A percentile compares a stretch with the other conserved stretches of the same genome.
Conservation (phyloP, 1,284 basidiomycete species). For the Stygiomarasmius scandens region DNA sequence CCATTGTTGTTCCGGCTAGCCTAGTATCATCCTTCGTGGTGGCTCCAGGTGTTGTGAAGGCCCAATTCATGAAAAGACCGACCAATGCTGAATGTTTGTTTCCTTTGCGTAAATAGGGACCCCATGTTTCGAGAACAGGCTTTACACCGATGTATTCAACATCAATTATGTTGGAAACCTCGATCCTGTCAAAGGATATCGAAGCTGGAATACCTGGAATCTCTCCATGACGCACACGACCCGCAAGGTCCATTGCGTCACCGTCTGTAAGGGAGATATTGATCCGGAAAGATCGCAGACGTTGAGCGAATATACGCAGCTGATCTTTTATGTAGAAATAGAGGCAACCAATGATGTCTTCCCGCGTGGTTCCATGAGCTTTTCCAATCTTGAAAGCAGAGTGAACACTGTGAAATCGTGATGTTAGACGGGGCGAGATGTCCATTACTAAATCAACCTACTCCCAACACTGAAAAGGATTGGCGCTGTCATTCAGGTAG, state of each 20-base stretch:
- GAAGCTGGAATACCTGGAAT: slow-evolving; percentile 23
- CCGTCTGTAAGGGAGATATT: slow-evolving; percentile 30
- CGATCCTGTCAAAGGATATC: slow-evolving; percentile 42
- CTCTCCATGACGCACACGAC: slow-evolving; percentile 17
- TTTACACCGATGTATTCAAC: slow-evolving; percentile 41
- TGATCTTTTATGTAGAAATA: slow-evolving; percentile 45
- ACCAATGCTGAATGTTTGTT: slow-evolving; percentile 33
- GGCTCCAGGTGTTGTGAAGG: neutral
- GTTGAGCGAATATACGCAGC: slow-evolving; percentile 34
- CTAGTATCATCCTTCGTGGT: neutral
- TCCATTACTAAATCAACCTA: slow-evolving; percentile 34
- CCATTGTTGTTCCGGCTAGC: neutral
- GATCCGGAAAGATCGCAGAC: slow-evolving; percentile 34
- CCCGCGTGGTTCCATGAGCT: slow-evolving; percentile 33
- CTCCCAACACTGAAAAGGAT: slow-evolving; percentile 44
- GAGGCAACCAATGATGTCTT: slow-evolving; percentile 47
- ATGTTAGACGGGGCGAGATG: too few relatives aligned
- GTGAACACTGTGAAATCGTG: slow-evolving; percentile 22
- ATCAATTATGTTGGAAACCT: slow-evolving; percentile 49
- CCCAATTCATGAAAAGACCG: slow-evolving; percentile 54
- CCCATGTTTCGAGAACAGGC: slow-evolving; percentile 36
- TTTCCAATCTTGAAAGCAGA: slow-evolving; percentile 34
- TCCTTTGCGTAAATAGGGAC: slow-evolving; percentile 30
- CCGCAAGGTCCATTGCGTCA: slow-evolving; percentile 31
- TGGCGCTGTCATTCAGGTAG: slow-evolving; percentile 30